These are phyloP conservation scores for Setaria viridis DNA, from an alignment of 202 grass and related monocot genomes.

Conservation along the genomic window DNA sequence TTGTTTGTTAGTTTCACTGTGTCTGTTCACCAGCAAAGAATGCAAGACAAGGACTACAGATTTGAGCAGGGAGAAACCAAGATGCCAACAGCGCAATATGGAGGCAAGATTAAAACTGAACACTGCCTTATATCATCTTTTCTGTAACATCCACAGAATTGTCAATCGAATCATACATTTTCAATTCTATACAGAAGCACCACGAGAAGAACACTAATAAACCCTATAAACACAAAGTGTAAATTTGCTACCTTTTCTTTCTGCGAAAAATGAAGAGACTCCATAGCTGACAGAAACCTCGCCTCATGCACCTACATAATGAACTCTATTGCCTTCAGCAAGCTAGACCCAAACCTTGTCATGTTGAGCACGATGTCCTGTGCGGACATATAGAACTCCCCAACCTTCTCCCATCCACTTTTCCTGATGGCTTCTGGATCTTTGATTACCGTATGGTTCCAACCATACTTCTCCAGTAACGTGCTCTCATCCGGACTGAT, in stretches of 20 bases:
- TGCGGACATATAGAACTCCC: constrained; percentile 68
- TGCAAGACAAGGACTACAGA: neutral
- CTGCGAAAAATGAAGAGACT: constrained; percentile 1
- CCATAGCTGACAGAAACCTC: constrained; percentile 14
- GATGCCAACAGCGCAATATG: neutral
- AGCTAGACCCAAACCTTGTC: constrained; percentile 59
- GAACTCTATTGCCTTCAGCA: constrained; percentile 62
- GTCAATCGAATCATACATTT: constrained; percentile 26
- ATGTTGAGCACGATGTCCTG: constrained; percentile 69
- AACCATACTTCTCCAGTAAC: constrained; percentile 65
- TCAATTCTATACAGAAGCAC: constrained; percentile 45
- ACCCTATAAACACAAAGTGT: constrained; percentile 32
- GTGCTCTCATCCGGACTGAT: constrained; percentile 76
- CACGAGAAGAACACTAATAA: constrained; percentile 8
- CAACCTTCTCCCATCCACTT: constrained; percentile 62
- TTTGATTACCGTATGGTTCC: constrained; percentile 72
- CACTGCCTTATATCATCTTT: constrained; percentile 9
- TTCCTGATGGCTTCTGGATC: constrained; percentile 65
- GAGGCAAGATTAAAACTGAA: constrained; percentile 8
- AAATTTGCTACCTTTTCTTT: neutral
- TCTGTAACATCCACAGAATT: constrained; percentile 17
- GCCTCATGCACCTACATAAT: constrained; percentile 46
- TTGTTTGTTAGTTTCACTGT: too few relatives aligned
- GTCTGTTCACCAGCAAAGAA: too few relatives aligned
- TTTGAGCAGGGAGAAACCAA: neutral